Conservation (phyloP, 2,329 filamentous ascomycete genomes). For the Macrophomina pseudophaseolina region DNA sequence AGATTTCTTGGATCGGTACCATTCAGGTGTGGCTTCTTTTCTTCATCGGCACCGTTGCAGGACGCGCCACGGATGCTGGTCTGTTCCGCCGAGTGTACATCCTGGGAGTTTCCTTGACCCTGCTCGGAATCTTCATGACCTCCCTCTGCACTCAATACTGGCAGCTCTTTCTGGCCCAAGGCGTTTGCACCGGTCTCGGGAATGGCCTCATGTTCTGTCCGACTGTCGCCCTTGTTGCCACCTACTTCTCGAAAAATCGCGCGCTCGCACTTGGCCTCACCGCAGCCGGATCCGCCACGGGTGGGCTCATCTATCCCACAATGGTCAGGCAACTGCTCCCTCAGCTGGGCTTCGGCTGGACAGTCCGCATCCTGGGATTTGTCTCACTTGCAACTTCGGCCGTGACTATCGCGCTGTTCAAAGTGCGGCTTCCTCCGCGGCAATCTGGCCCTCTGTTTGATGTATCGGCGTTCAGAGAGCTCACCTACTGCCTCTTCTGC, state of each 20-base stretch:
- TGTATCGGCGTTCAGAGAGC: slow-evolving; percentile 26
- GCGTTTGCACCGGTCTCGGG: slow-evolving; percentile 40
- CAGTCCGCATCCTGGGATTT: slow-evolving; percentile 66
- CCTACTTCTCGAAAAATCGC: slow-evolving; percentile 66
- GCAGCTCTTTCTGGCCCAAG: slow-evolving; percentile 49
- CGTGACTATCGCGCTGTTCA: slow-evolving; percentile 45
- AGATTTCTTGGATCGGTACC: slow-evolving; percentile 59
- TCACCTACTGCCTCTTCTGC: slow-evolving; percentile 27
- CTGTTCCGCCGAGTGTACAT: slow-evolving; percentile 54
- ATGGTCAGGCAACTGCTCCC: slow-evolving; percentile 61
- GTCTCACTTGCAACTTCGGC: slow-evolving; percentile 57
- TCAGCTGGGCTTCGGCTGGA: slow-evolving; percentile 67
- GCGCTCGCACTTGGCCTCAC: slow-evolving; percentile 65
- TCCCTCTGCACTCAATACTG: slow-evolving; percentile 54
- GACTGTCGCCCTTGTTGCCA: slow-evolving; percentile 42
- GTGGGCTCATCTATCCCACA: slow-evolving; percentile 68
- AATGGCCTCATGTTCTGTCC: slow-evolving; percentile 44
- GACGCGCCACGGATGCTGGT: slow-evolving; percentile 58
- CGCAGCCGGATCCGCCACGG: slow-evolving; percentile 65
- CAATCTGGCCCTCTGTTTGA: slow-evolving; percentile 44
- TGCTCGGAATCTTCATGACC: slow-evolving; percentile 59
- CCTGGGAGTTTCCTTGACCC: slow-evolving; percentile 50
- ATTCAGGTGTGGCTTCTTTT: slow-evolving; percentile 59
- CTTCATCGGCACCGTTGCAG: slow-evolving; percentile 57
- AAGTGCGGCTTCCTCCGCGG: slow-evolving; percentile 50